Evolutionary conservation across 306 rosid genomes (phyloP).

Genomic region (Vigna angularis): DNA sequence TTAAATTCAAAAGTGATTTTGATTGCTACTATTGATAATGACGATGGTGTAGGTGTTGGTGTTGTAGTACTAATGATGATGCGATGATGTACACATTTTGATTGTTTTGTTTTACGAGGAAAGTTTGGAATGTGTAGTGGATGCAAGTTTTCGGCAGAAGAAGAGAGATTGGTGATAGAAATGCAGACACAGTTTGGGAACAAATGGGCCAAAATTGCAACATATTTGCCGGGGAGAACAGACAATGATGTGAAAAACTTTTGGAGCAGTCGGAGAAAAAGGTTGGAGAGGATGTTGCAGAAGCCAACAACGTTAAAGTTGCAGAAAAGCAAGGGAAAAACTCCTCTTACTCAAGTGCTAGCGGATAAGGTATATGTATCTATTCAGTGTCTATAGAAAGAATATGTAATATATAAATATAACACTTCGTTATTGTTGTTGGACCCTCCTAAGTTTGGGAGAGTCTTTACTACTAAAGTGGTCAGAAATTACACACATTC

Average conservation of each 20-base stretch:
- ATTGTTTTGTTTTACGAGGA: background rate
- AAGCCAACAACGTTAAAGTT: constrained; percentile 47
- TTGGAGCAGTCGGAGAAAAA: constrained; percentile 67
- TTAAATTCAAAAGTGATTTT: too few relatives aligned
- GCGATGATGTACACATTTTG: background rate
- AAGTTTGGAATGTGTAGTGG: constrained; percentile 49
- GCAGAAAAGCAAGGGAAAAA: constrained; percentile 50
- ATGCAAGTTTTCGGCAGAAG: constrained; percentile 68
- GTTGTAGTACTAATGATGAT: too few relatives aligned
- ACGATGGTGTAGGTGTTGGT: background rate
- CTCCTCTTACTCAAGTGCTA: constrained; percentile 34
- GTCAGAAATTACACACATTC: too few relatives aligned
- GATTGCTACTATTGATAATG: background rate
- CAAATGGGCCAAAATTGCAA: constrained; percentile 74
- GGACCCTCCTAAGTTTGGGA: too few relatives aligned
- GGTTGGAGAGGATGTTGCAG: constrained; percentile 53
- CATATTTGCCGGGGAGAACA: constrained; percentile 65
- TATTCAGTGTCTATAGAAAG: too few relatives aligned
- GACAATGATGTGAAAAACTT: constrained; percentile 76
- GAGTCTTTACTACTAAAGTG: too few relatives aligned
- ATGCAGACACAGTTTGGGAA: constrained; percentile 69
- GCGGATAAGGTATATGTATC: constrained; percentile 37
- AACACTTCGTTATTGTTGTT: too few relatives aligned
- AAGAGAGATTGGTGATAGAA: constrained; percentile 67
- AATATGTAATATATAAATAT: too few relatives aligned